These are phyloP conservation scores for Xylaria digitata DNA, from an alignment of 2,329 filamentous ascomycete species.

Conservation along the genomic window DNA sequence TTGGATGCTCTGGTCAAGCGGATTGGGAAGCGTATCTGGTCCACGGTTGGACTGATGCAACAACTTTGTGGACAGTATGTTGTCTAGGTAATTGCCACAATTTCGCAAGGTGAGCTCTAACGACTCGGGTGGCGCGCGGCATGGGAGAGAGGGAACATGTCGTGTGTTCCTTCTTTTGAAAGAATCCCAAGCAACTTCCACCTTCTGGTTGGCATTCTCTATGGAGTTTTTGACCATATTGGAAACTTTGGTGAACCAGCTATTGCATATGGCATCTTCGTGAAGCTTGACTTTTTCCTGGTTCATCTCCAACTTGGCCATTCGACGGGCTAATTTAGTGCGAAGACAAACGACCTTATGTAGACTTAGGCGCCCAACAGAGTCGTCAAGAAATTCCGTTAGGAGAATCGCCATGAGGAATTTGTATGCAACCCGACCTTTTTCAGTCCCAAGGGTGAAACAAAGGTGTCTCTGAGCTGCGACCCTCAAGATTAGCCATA, in stretches of 20 bases:
- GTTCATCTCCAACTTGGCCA: constrained; percentile 66
- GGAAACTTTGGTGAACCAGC: constrained; percentile 49
- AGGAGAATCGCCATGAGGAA: constrained; percentile 64
- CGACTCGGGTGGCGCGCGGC: constrained; percentile 49
- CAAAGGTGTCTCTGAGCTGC: constrained; percentile 64
- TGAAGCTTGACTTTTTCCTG: constrained; percentile 4
- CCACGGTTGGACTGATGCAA: neutral
- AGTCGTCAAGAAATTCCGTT: constrained; percentile 58
- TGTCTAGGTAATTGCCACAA: constrained; percentile 52
- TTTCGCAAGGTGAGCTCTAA: constrained; percentile 55
- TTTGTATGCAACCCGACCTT: constrained; percentile 66
- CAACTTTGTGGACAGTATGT: constrained; percentile 25
- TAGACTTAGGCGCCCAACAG: constrained; percentile 41
- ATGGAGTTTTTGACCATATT: constrained; percentile 49
- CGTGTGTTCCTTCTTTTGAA: constrained; percentile 55
- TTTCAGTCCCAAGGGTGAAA: constrained; percentile 52
- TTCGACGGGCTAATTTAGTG: constrained; percentile 66
- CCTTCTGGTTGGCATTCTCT: constrained; percentile 43
- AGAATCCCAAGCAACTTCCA: constrained; percentile 54
- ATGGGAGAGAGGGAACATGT: constrained; percentile 56
- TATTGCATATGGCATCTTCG: neutral
- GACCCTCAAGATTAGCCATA: constrained; percentile 73
- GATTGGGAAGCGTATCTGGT: constrained; percentile 38
- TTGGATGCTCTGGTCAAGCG: constrained; percentile 44
- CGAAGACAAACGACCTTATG: constrained; percentile 57